Evolutionary conservation across 2,329 filamentous ascomycete genomes (phyloP).

Genomic region (Blastomyces silverae): DNA sequence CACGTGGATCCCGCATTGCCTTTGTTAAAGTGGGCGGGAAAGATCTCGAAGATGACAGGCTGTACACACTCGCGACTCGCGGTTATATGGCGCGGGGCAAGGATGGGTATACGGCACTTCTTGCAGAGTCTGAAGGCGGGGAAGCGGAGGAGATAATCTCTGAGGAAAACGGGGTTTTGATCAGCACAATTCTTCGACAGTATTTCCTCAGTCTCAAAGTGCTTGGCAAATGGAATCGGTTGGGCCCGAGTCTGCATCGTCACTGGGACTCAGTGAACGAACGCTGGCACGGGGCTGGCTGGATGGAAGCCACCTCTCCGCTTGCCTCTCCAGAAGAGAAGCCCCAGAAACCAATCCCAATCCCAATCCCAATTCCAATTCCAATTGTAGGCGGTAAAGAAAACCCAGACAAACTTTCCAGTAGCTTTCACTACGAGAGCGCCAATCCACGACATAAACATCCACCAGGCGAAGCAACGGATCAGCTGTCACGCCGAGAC

Average conservation of each 20-base stretch:
- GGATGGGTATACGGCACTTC: conserved; percentile 71
- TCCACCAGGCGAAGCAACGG: not conserved
- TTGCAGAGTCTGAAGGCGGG: conserved; percentile 70
- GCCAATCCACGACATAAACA: conserved; percentile 17
- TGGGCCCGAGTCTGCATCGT: conserved; percentile 54
- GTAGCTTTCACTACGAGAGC: conserved; percentile 23
- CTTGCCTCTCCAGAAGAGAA: conserved; percentile 6
- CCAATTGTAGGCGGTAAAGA: not conserved
- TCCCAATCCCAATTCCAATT: not conserved
- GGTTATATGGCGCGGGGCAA: conserved; percentile 88
- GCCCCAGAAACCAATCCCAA: not conserved
- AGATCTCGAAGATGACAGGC: conserved; percentile 55
- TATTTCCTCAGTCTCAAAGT: conserved; percentile 85
- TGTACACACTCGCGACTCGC: conserved; percentile 69
- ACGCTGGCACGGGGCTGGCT: conserved; percentile 50
- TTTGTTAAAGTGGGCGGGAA: conserved; percentile 55
- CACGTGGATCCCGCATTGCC: conserved; percentile 57
- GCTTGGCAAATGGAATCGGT: conserved; percentile 69
- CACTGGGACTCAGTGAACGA: conserved; percentile 64
- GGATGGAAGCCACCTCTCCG: conserved; percentile 32
- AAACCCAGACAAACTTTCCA: conserved; percentile 15
- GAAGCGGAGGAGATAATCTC: conserved; percentile 69
- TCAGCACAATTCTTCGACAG: conserved; percentile 78
- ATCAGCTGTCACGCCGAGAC: conserved; percentile 2
- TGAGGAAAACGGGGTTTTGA: conserved; percentile 80